Percentiles rank a stretch among this genome's conserved stretches.
phyloP scores from a whole-genome alignment of 1,284 basidiomycete species.

The Termitomyces sp. region DNA sequence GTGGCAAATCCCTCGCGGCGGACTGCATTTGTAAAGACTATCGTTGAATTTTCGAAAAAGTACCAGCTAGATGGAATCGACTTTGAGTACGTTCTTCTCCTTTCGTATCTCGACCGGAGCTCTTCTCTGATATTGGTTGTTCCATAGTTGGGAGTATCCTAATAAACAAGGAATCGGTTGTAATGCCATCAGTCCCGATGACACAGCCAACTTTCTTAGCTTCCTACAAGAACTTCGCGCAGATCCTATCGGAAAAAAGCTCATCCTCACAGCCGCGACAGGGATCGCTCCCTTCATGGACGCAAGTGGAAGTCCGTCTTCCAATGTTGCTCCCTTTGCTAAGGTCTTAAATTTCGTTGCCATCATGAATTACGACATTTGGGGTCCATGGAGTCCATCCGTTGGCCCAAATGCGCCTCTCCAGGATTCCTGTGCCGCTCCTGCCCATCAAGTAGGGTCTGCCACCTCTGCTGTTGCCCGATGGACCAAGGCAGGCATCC shows the following conservation, averaged over 20 bases:
- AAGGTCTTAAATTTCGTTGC: slow-evolving; percentile 75
- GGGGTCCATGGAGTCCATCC: slow-evolving; percentile 48
- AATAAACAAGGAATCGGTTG: slow-evolving; percentile 64
- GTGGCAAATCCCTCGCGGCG: slow-evolving; percentile 59
- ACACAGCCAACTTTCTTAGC: slow-evolving; percentile 68
- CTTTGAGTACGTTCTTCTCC: slow-evolving; percentile 61
- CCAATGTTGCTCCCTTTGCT: slow-evolving; percentile 67
- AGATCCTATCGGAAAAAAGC: slow-evolving; percentile 49
- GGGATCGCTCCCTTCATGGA: slow-evolving; percentile 66
- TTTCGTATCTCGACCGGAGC: background rate
- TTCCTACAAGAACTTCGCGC: slow-evolving; percentile 73
- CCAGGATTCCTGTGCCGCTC: slow-evolving; percentile 65
- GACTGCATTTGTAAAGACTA: slow-evolving; percentile 63
- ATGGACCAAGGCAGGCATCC: slow-evolving; percentile 79
- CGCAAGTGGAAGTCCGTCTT: slow-evolving; percentile 49
- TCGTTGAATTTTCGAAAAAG: slow-evolving; percentile 54
- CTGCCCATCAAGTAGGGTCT: slow-evolving; percentile 66
- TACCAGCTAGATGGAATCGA: slow-evolving; percentile 85
- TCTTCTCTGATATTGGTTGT: slow-evolving; percentile 3
- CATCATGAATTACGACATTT: slow-evolving; percentile 88
- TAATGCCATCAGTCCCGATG: slow-evolving; percentile 58
- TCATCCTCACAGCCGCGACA: slow-evolving; percentile 75
- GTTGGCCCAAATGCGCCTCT: slow-evolving; percentile 86
- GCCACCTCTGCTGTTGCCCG: slow-evolving; percentile 67
- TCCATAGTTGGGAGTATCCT: slow-evolving; percentile 84